Evolutionary conservation across 225 moss, liverwort and hornwort species (phyloP).

Genomic region (Polytrichum formosum): DNA sequence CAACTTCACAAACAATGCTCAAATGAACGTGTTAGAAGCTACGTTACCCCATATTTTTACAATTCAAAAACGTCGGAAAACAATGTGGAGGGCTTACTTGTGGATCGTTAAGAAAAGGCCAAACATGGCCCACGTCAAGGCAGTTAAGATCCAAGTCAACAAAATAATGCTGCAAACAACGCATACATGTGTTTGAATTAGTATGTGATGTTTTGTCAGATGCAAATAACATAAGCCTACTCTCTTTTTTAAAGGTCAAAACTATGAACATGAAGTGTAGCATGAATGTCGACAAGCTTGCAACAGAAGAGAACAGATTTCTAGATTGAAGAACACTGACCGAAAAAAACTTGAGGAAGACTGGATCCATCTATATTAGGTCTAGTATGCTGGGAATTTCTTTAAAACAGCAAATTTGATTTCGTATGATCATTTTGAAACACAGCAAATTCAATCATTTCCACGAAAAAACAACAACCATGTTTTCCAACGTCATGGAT

Average conservation of each 20-base stretch:
- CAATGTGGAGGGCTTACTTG: slow-evolving; percentile 20
- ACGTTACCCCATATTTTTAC: background rate
- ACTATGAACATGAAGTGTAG: background rate
- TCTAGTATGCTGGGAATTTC: too few species aligned
- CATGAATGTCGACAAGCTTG: too few species aligned
- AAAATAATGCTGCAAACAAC: slow-evolving; percentile 40
- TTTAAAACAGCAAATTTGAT: too few species aligned
- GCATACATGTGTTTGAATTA: too few species aligned
- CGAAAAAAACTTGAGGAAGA: too few species aligned
- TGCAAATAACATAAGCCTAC: too few species aligned
- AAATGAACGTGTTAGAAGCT: background rate
- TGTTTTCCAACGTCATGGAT: background rate
- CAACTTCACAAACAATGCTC: too few species aligned
- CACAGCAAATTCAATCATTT: background rate
- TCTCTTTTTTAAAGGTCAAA: background rate
- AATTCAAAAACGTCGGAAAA: too few species aligned
- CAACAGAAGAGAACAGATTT: background rate
- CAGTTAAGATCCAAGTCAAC: slow-evolving; percentile 47
- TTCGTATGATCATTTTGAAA: too few species aligned
- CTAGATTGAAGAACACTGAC: too few species aligned
- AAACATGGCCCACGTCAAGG: slow-evolving; percentile 56
- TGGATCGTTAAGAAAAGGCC: slow-evolving; percentile 51
- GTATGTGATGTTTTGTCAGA: too few species aligned
- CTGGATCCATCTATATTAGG: too few species aligned
- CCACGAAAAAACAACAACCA: background rate